These are phyloP conservation scores for Cordyceps sp. DNA, from an alignment of 2,329 filamentous ascomycete genomes.

Conservation along the genomic window DNA sequence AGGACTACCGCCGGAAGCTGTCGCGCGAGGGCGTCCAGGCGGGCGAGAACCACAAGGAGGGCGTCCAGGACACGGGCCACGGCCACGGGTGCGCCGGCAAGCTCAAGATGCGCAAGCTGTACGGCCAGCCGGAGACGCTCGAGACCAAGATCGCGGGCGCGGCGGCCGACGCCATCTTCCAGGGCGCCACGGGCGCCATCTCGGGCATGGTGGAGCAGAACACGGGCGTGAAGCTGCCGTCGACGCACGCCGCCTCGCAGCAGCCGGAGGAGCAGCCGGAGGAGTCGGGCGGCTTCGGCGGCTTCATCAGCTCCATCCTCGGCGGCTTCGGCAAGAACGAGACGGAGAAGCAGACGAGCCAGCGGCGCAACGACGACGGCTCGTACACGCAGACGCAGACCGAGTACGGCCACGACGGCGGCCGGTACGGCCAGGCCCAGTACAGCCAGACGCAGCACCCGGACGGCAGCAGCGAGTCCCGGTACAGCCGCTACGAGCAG, in stretches of 20 bases:
- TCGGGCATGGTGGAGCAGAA: conserved; percentile 28
- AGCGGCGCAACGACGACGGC: conserved; percentile 39
- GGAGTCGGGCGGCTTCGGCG: conserved; percentile 49
- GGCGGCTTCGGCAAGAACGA: conserved; percentile 40
- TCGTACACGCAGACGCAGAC: conserved; percentile 43
- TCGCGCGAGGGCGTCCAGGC: conserved; percentile 61
- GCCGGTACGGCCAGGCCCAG: conserved; percentile 44
- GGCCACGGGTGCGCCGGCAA: conserved; percentile 71
- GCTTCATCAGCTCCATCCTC: conserved; percentile 52
- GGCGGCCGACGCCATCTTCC: conserved; percentile 39
- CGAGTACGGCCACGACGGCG: conserved; percentile 41
- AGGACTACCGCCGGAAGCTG: conserved; percentile 57
- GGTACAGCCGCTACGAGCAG: conserved; percentile 48
- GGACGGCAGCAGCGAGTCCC: conserved; percentile 37
- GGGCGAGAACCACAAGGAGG: conserved; percentile 74
- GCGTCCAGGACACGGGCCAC: conserved; percentile 68
- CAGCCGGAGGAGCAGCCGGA: conserved; percentile 29
- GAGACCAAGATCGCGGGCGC: conserved; percentile 40
- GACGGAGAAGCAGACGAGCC: conserved; percentile 33
- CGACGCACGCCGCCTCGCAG: conserved; percentile 9
- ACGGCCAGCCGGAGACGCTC: conserved; percentile 27
- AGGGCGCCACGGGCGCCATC: conserved; percentile 37
- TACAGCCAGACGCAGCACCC: conserved; percentile 40
- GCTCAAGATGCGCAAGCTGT: conserved; percentile 59
- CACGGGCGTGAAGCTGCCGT: conserved; percentile 24